These are phyloP conservation scores for Laetiporus sulphureus DNA, from an alignment of 1,284 basidiomycete genomes.

Conservation along the genomic window DNA sequence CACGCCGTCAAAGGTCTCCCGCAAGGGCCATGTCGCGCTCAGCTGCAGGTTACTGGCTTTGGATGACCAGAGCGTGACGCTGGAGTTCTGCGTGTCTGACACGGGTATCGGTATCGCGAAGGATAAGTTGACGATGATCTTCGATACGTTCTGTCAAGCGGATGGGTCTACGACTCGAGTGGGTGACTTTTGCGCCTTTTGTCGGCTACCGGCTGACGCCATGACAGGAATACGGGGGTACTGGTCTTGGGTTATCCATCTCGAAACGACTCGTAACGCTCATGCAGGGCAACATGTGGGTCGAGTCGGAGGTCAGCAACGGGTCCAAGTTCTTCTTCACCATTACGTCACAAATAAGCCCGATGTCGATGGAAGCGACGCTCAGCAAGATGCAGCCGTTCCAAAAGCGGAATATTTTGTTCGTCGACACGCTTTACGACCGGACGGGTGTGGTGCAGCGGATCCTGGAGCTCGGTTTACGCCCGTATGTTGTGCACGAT, in stretches of 20 bases:
- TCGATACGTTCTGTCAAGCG: conserved; percentile 99
- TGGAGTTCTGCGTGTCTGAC: conserved; percentile 97
- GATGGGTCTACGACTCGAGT: conserved; percentile 91
- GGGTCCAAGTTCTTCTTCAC: conserved; percentile 98
- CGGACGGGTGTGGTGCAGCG: conserved; percentile 72
- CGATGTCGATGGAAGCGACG: conserved; percentile 66
- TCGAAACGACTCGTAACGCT: conserved; percentile 94
- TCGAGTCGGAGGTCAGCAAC: conserved; percentile 87
- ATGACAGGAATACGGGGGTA: conserved; percentile 99
- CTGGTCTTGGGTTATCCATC: conserved; percentile 93
- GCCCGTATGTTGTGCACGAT: conserved; percentile 73
- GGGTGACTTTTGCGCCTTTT: conserved; percentile 28
- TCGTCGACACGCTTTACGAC: conserved; percentile 84
- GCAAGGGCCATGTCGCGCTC: conserved; percentile 89
- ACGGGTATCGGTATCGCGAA: conserved; percentile 99
- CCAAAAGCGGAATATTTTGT: conserved; percentile 76
- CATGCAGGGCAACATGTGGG: conserved; percentile 99
- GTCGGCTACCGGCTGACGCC: conserved; percentile 3
- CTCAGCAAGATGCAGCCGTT: conserved; percentile 75
- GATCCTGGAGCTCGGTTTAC: conserved; percentile 79
- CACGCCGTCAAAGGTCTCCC: conserved; percentile 70
- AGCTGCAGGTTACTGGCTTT: conserved; percentile 75
- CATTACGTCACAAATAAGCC: conserved; percentile 79
- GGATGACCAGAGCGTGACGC: conserved; percentile 74
- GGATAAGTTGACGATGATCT: conserved; percentile 97